phyloP scores from a whole-genome alignment of 768 basidiomycete species.

The Porphyrellus cyaneotinctus region DNA sequence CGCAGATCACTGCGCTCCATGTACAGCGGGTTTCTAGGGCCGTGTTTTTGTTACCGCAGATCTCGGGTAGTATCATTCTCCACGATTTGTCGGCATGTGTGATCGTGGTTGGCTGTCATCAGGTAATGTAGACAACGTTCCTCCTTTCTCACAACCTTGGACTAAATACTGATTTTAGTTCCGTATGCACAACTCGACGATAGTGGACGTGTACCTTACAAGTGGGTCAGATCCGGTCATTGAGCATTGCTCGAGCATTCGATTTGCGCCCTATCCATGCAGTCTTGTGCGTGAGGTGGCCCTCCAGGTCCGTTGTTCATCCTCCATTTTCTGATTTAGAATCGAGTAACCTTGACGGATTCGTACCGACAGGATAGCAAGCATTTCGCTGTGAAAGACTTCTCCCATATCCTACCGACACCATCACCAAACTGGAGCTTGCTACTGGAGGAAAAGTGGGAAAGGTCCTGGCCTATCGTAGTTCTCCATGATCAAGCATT shows the following conservation, averaged over 20 bases:
- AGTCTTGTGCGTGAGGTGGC: not conserved
- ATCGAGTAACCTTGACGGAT: not conserved
- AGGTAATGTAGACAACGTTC: constrained; percentile 43
- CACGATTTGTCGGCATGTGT: constrained; percentile 59
- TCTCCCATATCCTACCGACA: constrained; percentile 73
- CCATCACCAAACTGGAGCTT: constrained; percentile 73
- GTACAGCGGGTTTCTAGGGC: constrained; percentile 55
- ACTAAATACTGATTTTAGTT: constrained; percentile 47
- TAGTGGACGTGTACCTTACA: constrained; percentile 62
- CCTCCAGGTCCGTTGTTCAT: constrained; percentile 15
- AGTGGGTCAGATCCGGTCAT: constrained; percentile 75
- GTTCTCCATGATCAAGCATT: constrained; percentile 15
- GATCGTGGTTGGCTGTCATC: constrained; percentile 74
- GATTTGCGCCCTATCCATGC: constrained; percentile 62
- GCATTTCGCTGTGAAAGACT: constrained; percentile 66
- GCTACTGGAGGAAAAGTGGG: constrained; percentile 12
- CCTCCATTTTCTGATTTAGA: not conserved
- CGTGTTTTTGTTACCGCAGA: constrained; percentile 59
- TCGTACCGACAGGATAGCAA: constrained; percentile 30
- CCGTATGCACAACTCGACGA: constrained; percentile 75
- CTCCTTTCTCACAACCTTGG: not conserved
- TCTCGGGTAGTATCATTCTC: constrained; percentile 70
- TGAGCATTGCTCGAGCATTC: constrained; percentile 62
- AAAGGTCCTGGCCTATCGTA: constrained; percentile 23
- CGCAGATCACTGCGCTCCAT: constrained; percentile 18